Base-by-base conservation (phyloP, 2,329 filamentous ascomycete genomes). In the Xylaria sp. region DNA sequence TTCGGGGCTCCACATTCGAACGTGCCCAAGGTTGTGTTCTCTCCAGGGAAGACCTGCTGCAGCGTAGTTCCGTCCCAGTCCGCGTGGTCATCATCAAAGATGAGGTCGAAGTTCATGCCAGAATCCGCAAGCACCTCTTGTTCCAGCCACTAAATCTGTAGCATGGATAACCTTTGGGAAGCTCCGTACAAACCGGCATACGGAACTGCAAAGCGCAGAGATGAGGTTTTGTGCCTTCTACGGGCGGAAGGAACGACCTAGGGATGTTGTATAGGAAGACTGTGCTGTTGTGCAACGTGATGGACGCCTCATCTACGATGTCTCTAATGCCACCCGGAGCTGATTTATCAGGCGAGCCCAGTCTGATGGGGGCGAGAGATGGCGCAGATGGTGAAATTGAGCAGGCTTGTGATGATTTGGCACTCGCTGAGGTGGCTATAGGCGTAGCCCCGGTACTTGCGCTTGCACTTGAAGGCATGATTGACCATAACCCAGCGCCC, bases 131-230 rank as follows among this genome's bases (percentile, higher is more conserved):
- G 57, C 15, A 70, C 45, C 59, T 75, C 73, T 57, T 74, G 73
- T 61, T 74, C 73, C 11, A 73, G 25, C 11, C 73, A 37, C 70
- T 74, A 55, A 73, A 74, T 52, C 40, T 38, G 58, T 73, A 76
- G 64, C 74, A 76, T 15, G 74, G 74, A 57, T 76, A 76, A 31
- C 68, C 73, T 19, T 66, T 21, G 4, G 73, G 70, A 12, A 76
- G 70, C 31, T 65, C 53, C 19, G 64, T 65, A 59, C 74, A 76
- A 47, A 67, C 64, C 1, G 74, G 73, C 65, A 76, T 70, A 53
- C 74, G 71, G 62, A 76, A 76, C 53, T 76, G 69, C 7, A 76
- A 69, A 9, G 72, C 73, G 49, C 74, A 76, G 11, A 69, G 52
- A 1, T 65, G 42, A 15, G 57, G 28, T 7, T 60, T 47, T 8